Evolutionary conservation across 2,329 filamentous ascomycete species (phyloP).

Genomic region (Fusarium oxysporum): DNA sequence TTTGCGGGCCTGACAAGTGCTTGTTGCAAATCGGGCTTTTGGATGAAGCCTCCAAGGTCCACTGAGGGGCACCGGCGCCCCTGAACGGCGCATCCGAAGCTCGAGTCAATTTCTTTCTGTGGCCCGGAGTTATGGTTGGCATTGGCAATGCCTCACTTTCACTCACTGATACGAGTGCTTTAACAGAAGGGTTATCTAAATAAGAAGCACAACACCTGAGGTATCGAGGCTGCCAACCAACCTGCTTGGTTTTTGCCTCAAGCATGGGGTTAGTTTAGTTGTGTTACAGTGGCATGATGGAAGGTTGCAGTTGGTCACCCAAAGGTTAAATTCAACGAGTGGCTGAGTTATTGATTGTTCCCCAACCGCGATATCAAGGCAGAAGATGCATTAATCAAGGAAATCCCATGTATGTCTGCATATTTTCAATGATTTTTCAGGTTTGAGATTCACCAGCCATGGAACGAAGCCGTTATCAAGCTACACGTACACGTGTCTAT

Average conservation of each 20-base stretch:
- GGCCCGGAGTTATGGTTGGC: conserved; percentile 8
- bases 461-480: conserved; percentile 10
- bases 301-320: conserved; percentile 20
- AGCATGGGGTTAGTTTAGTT: conserved; percentile 3
- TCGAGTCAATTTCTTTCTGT: conserved; percentile 34
- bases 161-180: not conserved
- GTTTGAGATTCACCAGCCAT: conserved; percentile 12
- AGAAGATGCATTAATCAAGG: conserved; percentile 13
- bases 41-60: conserved; percentile 10
- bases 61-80: conserved; percentile 35
- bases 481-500: conserved; percentile 30
- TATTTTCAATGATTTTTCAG: not conserved
- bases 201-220: conserved; percentile 1
- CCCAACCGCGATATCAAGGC: conserved; percentile 16
- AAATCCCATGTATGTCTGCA: conserved; percentile 4
- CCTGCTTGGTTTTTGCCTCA: not conserved
- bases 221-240: not conserved
- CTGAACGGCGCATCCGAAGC: conserved; percentile 46
- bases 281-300: conserved; percentile 13
- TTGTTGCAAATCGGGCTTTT: conserved; percentile 32
- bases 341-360: not conserved
- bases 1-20: conserved; percentile 11
- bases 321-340: conserved; percentile 2
- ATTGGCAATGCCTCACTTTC: conserved; percentile 16
- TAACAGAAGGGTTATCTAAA: not conserved